phyloP scores from a whole-genome alignment of 345 rosid genomes.

The Sonneratia caseolaris region DNA sequence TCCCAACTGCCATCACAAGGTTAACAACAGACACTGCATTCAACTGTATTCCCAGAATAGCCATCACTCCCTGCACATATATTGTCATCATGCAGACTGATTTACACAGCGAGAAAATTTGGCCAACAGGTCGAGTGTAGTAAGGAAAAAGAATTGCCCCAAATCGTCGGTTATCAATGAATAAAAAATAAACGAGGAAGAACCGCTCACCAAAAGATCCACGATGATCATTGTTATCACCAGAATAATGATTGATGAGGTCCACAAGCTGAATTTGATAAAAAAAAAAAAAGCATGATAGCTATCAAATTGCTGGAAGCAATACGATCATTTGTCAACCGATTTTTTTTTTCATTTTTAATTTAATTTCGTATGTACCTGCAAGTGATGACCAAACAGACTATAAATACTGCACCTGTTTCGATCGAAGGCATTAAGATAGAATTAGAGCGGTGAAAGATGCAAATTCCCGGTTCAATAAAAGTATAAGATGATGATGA shows the following conservation, averaged over 20 bases:
- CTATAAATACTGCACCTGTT: slow-evolving; percentile 84
- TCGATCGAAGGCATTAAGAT: slow-evolving; percentile 6
- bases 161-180: neutral
- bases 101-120: neutral
- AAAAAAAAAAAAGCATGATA: slow-evolving; percentile 2
- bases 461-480: neutral
- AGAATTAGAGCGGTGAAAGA: slow-evolving; percentile 4
- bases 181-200: neutral
- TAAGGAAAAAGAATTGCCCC: neutral
- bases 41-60: slow-evolving; percentile 74
- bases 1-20: slow-evolving; percentile 92
- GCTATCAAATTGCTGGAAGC: neutral
- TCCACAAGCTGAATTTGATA: slow-evolving; percentile 54
- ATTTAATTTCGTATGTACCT: slow-evolving; percentile 31
- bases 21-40: slow-evolving; percentile 95
- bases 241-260: slow-evolving; percentile 80
- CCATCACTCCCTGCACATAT: slow-evolving; percentile 96
- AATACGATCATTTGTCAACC: neutral
- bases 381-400: slow-evolving; percentile 84
- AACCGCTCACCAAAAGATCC: slow-evolving; percentile 65
- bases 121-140: neutral
- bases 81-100: slow-evolving; percentile 18
- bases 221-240: slow-evolving; percentile 78
- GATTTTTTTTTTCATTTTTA: neutral
- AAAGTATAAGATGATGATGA: neutral